phyloP scores from a whole-genome alignment of 768 basidiomycete species.

The Xerocomellus dryophilus region DNA sequence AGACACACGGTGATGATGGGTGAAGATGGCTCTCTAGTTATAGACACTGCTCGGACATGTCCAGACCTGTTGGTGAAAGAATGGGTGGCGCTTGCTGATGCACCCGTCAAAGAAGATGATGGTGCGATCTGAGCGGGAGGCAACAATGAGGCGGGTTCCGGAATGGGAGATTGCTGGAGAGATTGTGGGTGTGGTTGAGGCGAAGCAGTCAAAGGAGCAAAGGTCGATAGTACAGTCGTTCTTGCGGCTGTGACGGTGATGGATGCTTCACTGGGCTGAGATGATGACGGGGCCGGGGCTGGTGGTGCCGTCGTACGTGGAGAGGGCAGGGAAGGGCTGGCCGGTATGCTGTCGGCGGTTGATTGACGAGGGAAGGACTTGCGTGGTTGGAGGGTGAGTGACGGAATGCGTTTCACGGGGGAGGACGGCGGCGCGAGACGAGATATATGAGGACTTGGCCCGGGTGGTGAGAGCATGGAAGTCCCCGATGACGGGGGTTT shows the following conservation, averaged over 20 bases:
- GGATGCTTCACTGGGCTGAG: conserved; percentile 23
- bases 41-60: conserved; percentile 15
- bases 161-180: conserved; percentile 20
- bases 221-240: conserved; percentile 39
- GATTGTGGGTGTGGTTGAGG: conserved; percentile 25
- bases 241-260: conserved; percentile 25
- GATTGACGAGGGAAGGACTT: conserved; percentile 48
- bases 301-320: conserved; percentile 27
- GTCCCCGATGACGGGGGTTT: conserved; percentile 37
- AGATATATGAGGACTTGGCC: conserved; percentile 24
- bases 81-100: neutral
- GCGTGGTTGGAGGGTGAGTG: conserved; percentile 47
- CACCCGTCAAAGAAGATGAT: conserved; percentile 15
- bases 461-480: conserved; percentile 31
- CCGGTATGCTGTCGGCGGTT: conserved; percentile 35
- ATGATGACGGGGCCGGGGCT: conserved; percentile 1
- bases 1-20: conserved; percentile 22
- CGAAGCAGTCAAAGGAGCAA: conserved; percentile 33
- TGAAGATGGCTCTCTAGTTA: conserved; percentile 29
- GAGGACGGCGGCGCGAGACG: conserved; percentile 42
- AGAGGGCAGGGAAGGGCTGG: conserved; percentile 26
- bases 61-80: conserved; percentile 6
- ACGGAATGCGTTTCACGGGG: conserved; percentile 55
- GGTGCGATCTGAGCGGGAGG: conserved; percentile 17
- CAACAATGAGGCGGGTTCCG: conserved; percentile 4